These are phyloP conservation scores for Tylopilus sp. DNA, from an alignment of 768 basidiomycete genomes.

Conservation along the genomic window DNA sequence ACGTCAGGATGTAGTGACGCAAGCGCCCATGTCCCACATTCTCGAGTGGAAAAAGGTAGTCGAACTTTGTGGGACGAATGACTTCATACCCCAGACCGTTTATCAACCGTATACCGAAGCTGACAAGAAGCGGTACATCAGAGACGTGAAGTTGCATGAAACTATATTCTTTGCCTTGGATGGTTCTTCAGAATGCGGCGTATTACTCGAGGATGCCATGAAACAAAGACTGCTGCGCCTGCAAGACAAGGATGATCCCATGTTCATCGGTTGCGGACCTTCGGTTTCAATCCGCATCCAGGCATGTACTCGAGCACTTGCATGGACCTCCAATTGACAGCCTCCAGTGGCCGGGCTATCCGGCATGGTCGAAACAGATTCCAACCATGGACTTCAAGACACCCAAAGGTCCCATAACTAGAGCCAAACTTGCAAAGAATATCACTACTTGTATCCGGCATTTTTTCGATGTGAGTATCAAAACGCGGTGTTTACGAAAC, in stretches of 20 bases:
- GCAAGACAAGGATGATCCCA: conserved; percentile 54
- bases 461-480: conserved; percentile 58
- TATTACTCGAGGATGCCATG: conserved; percentile 61
- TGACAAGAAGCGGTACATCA: conserved; percentile 73
- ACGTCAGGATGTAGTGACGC: conserved; percentile 21
- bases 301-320: conserved; percentile 36
- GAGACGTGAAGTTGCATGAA: conserved; percentile 57
- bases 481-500: background rate
- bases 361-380: conserved; percentile 76
- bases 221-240: conserved; percentile 57
- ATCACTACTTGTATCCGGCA: conserved; percentile 73
- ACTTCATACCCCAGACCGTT: conserved; percentile 67
- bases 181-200: conserved; percentile 54
- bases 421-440: conserved; percentile 73
- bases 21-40: conserved; percentile 24
- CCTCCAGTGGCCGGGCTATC: conserved; percentile 74
- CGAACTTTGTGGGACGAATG: conserved; percentile 30
- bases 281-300: conserved; percentile 78
- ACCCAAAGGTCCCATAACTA: conserved; percentile 74
- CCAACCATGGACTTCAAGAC: conserved; percentile 79
- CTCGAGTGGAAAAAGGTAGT: conserved; percentile 23
- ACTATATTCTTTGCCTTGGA: conserved; percentile 64
- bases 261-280: conserved; percentile 71
- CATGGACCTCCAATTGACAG: background rate
- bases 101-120: conserved; percentile 77